Evolutionary conservation across 208 protist genomes (phyloP).

Genomic region (Leishmania braziliensis): DNA sequence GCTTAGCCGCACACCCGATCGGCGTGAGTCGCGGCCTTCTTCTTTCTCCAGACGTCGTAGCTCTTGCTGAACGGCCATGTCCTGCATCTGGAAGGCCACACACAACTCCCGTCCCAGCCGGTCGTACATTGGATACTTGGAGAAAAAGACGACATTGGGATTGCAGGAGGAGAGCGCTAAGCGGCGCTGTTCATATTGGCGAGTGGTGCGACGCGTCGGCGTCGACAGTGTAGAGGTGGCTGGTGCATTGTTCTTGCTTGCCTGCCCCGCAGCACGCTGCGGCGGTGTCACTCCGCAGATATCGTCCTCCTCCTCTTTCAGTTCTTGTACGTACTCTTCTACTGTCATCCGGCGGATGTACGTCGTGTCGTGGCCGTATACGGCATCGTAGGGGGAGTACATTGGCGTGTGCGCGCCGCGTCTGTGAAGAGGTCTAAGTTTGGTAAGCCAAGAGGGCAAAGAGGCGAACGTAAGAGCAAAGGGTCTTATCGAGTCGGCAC

Average conservation of each 20-base stretch:
- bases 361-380: slow-evolving; percentile 76
- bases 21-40: slow-evolving; percentile 29
- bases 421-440: not conserved
- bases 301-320: slow-evolving; percentile 46
- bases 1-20: slow-evolving; percentile 76
- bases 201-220: not conserved
- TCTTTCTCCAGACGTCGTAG: slow-evolving; percentile 42
- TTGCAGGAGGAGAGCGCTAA: slow-evolving; percentile 59
- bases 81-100: slow-evolving; percentile 78
- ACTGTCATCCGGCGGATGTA: slow-evolving; percentile 65
- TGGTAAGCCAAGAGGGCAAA: not conserved
- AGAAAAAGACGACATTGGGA: slow-evolving; percentile 67
- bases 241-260: slow-evolving; percentile 1
- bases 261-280: not conserved
- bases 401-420: slow-evolving; percentile 9
- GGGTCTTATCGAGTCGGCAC: not conserved
- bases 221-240: not conserved
- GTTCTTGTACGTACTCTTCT: slow-evolving; percentile 65
- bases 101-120: slow-evolving; percentile 76
- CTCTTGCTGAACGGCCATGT: slow-evolving; percentile 74
- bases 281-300: slow-evolving; percentile 9
- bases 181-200: slow-evolving; percentile 43
- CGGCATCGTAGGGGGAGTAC: slow-evolving; percentile 69
- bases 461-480: not conserved
- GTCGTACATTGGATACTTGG: slow-evolving; percentile 78